Evolutionary conservation across 306 rosid genomes (phyloP).

Genomic region (Sicyos edulis): DNA sequence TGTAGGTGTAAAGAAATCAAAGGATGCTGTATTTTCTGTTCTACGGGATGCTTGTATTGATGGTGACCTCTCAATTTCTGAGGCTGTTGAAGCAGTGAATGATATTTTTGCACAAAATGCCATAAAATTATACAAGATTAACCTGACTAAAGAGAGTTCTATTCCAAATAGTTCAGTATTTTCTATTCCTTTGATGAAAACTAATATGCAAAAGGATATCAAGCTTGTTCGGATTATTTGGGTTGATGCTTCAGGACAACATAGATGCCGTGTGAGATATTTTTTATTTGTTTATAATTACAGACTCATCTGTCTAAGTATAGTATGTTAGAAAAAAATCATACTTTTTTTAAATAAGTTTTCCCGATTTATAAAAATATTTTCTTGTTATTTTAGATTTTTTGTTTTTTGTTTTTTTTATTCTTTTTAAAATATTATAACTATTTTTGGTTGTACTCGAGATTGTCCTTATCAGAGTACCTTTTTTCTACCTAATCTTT

Average conservation of each 20-base stretch:
- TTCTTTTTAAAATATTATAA: background rate
- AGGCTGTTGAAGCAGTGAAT: constrained; percentile 71
- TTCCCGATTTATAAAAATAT: background rate
- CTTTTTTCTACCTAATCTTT: background rate
- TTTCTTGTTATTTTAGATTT: background rate
- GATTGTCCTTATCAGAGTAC: background rate
- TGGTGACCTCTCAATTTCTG: constrained; percentile 68
- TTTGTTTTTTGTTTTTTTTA: background rate
- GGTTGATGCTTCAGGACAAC: constrained; percentile 85
- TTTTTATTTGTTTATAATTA: background rate
- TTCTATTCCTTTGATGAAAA: constrained; percentile 24
- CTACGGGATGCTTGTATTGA: constrained; percentile 61
- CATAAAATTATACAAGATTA: constrained; percentile 56
- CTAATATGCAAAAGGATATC: constrained; percentile 32
- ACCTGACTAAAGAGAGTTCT: constrained; percentile 18
- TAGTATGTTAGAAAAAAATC: background rate
- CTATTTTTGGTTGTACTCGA: background rate
- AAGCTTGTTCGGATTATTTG: constrained; percentile 72
- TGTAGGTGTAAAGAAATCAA: constrained; percentile 75
- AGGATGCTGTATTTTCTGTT: constrained; percentile 67
- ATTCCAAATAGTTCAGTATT: constrained; percentile 26
- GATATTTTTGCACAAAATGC: constrained; percentile 73
- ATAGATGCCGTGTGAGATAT: constrained; percentile 80
- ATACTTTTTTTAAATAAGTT: background rate
- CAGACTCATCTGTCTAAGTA: background rate